phyloP scores from a whole-genome alignment of 2,329 filamentous ascomycete species.

The Madurella fahalii region DNA sequence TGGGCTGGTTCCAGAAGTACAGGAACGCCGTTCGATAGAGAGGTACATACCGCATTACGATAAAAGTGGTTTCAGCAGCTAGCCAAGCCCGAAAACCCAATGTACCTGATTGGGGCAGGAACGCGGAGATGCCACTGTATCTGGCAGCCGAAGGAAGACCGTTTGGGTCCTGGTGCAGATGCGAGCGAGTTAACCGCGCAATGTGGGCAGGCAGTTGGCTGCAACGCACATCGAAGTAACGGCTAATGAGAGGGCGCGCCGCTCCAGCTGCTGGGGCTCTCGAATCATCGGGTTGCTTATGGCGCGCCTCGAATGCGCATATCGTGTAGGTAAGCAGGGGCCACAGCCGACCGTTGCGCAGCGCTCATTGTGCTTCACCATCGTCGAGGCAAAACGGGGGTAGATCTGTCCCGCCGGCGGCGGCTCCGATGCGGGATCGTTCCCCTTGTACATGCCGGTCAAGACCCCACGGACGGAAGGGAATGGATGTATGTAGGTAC shows the following conservation, averaged over 20 bases:
- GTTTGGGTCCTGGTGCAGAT: constrained; percentile 24
- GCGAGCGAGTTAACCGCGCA: constrained; percentile 24
- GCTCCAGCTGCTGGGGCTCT: constrained; percentile 5
- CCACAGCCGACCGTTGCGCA: not conserved
- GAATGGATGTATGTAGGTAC: no score
- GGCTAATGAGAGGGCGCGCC: constrained; percentile 17
- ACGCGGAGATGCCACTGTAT: constrained; percentile 1
- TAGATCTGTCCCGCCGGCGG: not conserved
- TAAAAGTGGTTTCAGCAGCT: not conserved
- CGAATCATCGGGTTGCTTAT: not conserved
- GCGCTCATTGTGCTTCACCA: constrained; percentile 5
- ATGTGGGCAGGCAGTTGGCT: constrained; percentile 17
- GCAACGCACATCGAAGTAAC: constrained; percentile 14
- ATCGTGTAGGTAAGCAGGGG: not conserved
- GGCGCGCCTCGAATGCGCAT: constrained; percentile 8
- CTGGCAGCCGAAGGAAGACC: constrained; percentile 20
- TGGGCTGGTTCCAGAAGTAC: not conserved
- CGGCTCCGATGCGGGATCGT: not conserved
- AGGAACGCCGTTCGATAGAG: not conserved
- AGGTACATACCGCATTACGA: not conserved
- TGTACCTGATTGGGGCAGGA: constrained; percentile 10
- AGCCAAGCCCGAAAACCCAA: constrained; percentile 9
- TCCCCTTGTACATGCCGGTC: no score
- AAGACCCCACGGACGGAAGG: no score
- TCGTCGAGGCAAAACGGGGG: constrained; percentile 3